These are phyloP conservation scores for Quercus dentata DNA, from an alignment of 306 rosid genomes.

Conservation along the genomic window DNA sequence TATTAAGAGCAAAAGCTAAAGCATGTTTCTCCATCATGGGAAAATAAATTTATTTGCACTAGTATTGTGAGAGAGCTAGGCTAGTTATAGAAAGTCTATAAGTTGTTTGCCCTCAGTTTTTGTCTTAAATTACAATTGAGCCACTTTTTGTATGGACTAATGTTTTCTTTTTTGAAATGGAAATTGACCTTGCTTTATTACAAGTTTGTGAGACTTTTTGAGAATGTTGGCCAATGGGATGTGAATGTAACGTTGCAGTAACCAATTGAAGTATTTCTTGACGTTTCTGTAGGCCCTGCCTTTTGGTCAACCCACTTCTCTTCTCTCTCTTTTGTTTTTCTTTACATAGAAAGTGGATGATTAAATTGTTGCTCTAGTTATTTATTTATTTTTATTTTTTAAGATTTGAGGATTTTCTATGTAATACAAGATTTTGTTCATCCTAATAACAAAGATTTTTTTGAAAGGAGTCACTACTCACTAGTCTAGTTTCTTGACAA, in stretches of 20 bases:
- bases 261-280: constrained; percentile 15
- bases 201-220: not conserved
- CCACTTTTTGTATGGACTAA: constrained; percentile 2
- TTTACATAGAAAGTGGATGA: not conserved
- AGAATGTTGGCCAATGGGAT: constrained; percentile 17
- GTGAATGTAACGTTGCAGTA: constrained; percentile 5
- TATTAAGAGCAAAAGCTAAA: not conserved
- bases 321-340: not conserved
- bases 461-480: no score
- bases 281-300: not conserved
- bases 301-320: not conserved
- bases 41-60: not conserved
- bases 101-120: constrained; percentile 12
- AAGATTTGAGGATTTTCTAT: no score
- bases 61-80: not conserved
- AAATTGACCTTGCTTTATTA: not conserved
- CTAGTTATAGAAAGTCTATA: constrained; percentile 26
- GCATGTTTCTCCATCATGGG: constrained; percentile 36
- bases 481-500: no score
- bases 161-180: not conserved
- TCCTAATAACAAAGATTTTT: no score
- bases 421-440: no score
- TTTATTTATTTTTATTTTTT: no score
- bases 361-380: not conserved
- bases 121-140: constrained; percentile 27